Evolutionary conservation across 371 early-diverging fungal species (phyloP).

Genomic region (Nematocida sp.): DNA sequence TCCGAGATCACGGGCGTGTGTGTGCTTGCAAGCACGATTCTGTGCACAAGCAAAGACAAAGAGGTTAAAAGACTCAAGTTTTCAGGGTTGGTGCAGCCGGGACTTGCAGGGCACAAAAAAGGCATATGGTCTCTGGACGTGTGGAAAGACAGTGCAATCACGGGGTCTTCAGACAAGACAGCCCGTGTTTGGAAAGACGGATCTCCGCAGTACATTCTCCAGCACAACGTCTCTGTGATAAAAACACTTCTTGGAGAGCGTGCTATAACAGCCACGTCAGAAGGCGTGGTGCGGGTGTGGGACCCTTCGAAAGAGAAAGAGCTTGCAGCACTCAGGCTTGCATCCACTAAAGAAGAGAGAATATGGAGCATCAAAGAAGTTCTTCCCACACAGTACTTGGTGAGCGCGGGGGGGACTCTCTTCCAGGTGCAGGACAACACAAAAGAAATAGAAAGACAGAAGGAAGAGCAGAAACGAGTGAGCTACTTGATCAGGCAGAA

Average conservation of each 20-base stretch:
- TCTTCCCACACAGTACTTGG: background rate
- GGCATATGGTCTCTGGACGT: constrained; percentile 31
- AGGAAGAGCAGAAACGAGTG: constrained; percentile 23
- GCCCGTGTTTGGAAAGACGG: constrained; percentile 36
- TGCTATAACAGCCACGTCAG: constrained; percentile 38
- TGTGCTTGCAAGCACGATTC: constrained; percentile 13
- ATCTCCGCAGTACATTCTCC: background rate
- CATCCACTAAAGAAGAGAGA: constrained; percentile 32
- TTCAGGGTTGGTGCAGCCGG: background rate
- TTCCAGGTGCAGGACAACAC: constrained; percentile 23
- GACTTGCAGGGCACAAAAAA: constrained; percentile 37
- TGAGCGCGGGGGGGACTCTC: constrained; percentile 28
- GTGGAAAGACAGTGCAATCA: background rate
- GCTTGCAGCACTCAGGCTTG: constrained; percentile 11
- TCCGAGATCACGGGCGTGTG: constrained; percentile 42
- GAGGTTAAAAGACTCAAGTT: constrained; percentile 4
- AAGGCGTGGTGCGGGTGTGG: constrained; percentile 42
- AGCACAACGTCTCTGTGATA: constrained; percentile 45
- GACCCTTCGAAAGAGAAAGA: constrained; percentile 26
- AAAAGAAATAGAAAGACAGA: constrained; percentile 27
- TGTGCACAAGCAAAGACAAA: constrained; percentile 29
- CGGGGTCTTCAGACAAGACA: constrained; percentile 29
- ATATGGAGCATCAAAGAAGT: constrained; percentile 43
- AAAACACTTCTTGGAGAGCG: constrained; percentile 24
- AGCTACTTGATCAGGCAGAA: constrained; percentile 20